These are phyloP conservation scores for Ascoidea tarda DNA, from an alignment of 805 yeast genomes.

Conservation along the genomic window DNA sequence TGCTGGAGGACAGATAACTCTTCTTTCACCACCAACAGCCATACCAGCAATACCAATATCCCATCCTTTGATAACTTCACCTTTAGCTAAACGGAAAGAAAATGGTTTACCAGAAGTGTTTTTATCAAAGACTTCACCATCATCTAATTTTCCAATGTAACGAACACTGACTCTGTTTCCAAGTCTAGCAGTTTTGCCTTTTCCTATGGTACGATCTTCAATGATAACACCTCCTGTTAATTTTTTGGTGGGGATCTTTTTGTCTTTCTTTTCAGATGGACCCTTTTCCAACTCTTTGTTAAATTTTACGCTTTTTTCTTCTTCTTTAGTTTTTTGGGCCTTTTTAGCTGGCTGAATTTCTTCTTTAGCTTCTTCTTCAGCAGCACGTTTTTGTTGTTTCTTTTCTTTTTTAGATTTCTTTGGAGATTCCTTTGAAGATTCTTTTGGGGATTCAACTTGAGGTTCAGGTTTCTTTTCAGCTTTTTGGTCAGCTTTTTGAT, in stretches of 20 bases:
- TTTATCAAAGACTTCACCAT: slow-evolving; percentile 94
- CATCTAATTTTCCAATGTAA: slow-evolving; percentile 93
- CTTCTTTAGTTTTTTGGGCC: slow-evolving; percentile 19
- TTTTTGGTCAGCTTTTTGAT: slow-evolving; percentile 3
- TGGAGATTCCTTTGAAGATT: slow-evolving; percentile 15
- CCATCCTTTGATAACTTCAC: slow-evolving; percentile 98
- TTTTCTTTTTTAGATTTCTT: slow-evolving; percentile 18
- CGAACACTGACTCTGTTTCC: slow-evolving; percentile 92
- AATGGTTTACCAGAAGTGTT: slow-evolving; percentile 97
- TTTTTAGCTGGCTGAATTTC: slow-evolving; percentile 5
- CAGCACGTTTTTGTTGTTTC: slow-evolving; percentile 11
- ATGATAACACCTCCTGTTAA: slow-evolving; percentile 86
- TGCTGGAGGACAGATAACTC: slow-evolving; percentile 89
- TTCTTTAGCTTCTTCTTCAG: slow-evolving; percentile 6
- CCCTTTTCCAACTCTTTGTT: slow-evolving; percentile 89
- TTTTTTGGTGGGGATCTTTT: slow-evolving; percentile 56
- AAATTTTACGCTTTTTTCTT: slow-evolving; percentile 76
- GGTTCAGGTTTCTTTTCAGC: slow-evolving; percentile 54
- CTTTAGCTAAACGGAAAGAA: slow-evolving; percentile 79
- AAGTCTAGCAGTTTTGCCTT: slow-evolving; percentile 76
- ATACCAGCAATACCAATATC: slow-evolving; percentile 98
- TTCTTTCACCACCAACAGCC: slow-evolving; percentile 98
- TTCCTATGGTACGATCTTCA: slow-evolving; percentile 86
- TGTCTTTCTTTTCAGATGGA: slow-evolving; percentile 38
- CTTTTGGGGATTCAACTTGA: slow-evolving; percentile 12